These are phyloP conservation scores for Amoebophrya sp. DNA, from an alignment of 169 alveolate genomes.

Conservation along the genomic window DNA sequence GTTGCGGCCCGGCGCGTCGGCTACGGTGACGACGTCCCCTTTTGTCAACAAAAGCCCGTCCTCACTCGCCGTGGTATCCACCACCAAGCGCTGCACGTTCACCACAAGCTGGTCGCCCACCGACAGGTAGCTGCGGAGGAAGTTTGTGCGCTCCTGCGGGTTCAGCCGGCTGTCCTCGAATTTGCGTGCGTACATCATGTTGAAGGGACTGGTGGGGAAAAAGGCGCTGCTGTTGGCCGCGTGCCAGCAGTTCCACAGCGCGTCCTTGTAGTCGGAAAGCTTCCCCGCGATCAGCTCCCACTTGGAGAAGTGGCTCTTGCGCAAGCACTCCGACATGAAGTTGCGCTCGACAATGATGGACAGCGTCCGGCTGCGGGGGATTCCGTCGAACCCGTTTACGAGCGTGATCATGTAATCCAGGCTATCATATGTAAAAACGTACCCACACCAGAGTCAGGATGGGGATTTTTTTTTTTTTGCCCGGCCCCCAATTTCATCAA, in stretches of 20 bases:
- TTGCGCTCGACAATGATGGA: background rate
- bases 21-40: background rate
- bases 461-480: too few species aligned
- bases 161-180: background rate
- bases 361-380: background rate
- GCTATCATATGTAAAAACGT: too few species aligned
- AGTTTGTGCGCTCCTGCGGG: background rate
- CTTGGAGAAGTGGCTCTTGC: background rate
- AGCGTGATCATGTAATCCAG: background rate
- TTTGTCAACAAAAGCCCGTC: background rate
- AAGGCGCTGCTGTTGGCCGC: too few species aligned
- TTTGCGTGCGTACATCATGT: background rate
- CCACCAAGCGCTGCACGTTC: background rate
- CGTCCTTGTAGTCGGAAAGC: background rate
- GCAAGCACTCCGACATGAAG: background rate
- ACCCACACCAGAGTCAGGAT: too few species aligned
- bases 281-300: background rate
- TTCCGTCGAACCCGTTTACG: background rate
- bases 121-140: background rate
- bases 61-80: too few species aligned
- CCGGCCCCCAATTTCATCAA: too few species aligned
- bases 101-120: background rate
- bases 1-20: background rate
- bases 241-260: background rate
- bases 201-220: background rate